Percentiles rank a stretch among this genome's conserved stretches.
Conservation (phyloP, 108 stramenopile species). For the Skeletonema marinoi region DNA sequence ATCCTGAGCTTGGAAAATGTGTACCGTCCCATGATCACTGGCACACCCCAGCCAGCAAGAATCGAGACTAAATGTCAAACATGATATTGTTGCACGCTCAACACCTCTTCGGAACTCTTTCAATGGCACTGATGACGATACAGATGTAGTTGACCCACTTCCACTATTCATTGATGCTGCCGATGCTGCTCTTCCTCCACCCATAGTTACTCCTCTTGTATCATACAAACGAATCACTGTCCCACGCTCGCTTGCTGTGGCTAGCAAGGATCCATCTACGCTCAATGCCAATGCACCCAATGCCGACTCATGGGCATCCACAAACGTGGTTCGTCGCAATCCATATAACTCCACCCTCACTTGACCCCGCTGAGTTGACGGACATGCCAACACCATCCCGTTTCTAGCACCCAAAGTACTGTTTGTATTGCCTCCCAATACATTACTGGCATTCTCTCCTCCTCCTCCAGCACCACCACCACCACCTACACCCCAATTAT, state of each 20-base stretch:
- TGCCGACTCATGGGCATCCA: slow-evolving; percentile 95
- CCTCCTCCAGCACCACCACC: slow-evolving; percentile 8
- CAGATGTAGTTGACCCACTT: neutral
- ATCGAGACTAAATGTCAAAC: slow-evolving; percentile 87
- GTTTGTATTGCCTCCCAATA: slow-evolving; percentile 11
- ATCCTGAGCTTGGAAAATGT: slow-evolving; percentile 82
- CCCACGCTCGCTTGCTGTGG: slow-evolving; percentile 93
- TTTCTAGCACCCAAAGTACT: slow-evolving; percentile 18
- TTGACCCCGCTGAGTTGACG: slow-evolving; percentile 85
- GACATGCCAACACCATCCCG: slow-evolving; percentile 95
- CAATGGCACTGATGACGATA: slow-evolving; percentile 54
- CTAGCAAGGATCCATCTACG: slow-evolving; percentile 86
- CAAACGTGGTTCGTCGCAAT: slow-evolving; percentile 82
- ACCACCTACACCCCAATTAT: slow-evolving; percentile 54
- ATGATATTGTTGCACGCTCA: slow-evolving; percentile 91
- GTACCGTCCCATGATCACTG: slow-evolving; percentile 95
- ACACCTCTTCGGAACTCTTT: slow-evolving; percentile 96
- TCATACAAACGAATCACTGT: slow-evolving; percentile 96
- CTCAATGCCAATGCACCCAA: slow-evolving; percentile 87
- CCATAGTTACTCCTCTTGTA: slow-evolving; percentile 70
- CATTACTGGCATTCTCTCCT: slow-evolving; percentile 18
- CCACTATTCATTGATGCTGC: slow-evolving; percentile 39
- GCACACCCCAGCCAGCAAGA: slow-evolving; percentile 90
- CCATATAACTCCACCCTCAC: slow-evolving; percentile 97
- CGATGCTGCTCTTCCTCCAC: slow-evolving; percentile 59